A percentile compares a stretch with the other conserved stretches of the same genome.
phyloP scores from a whole-genome alignment of 768 basidiomycete species.

The Amanita phalloides region DNA sequence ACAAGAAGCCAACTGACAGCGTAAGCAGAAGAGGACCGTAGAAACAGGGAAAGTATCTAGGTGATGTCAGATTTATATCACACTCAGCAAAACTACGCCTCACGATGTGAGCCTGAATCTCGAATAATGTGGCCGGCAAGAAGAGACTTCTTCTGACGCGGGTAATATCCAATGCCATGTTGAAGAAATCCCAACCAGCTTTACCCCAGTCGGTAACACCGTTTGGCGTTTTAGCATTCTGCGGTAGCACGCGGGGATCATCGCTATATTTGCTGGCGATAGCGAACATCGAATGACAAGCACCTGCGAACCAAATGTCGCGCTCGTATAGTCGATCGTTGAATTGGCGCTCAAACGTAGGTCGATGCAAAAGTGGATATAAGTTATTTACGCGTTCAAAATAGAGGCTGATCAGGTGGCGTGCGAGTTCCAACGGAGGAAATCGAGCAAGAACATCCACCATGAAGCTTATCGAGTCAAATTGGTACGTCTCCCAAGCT shows the following conservation, averaged over 20 bases:
- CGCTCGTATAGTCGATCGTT: constrained; percentile 36
- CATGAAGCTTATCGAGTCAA: constrained; percentile 19
- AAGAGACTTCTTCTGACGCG: constrained; percentile 38
- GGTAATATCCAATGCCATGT: constrained; percentile 46
- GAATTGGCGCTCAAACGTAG: constrained; percentile 54
- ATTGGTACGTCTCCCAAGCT: constrained; percentile 35
- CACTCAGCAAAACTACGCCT: background rate
- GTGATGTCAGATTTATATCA: background rate
- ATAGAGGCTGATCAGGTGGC: constrained; percentile 51
- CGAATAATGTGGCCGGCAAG: constrained; percentile 48
- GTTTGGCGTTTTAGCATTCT: constrained; percentile 11
- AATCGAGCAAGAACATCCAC: constrained; percentile 31
- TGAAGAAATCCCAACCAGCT: constrained; percentile 55
- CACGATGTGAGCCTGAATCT: constrained; percentile 40
- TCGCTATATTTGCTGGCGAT: constrained; percentile 57
- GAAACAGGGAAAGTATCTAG: constrained; percentile 46
- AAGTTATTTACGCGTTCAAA: constrained; percentile 51
- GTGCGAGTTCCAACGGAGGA: constrained; percentile 54
- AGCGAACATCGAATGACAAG: constrained; percentile 59
- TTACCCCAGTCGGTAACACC: constrained; percentile 34
- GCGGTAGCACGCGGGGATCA: constrained; percentile 44
- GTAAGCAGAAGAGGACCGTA: constrained; percentile 36
- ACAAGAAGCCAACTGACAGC: constrained; percentile 44
- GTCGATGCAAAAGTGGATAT: constrained; percentile 61
- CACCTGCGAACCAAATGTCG: constrained; percentile 48